Evolutionary conservation across 352 stramenopile species (phyloP).

Genomic region (Phytophthora boehmeriae): DNA sequence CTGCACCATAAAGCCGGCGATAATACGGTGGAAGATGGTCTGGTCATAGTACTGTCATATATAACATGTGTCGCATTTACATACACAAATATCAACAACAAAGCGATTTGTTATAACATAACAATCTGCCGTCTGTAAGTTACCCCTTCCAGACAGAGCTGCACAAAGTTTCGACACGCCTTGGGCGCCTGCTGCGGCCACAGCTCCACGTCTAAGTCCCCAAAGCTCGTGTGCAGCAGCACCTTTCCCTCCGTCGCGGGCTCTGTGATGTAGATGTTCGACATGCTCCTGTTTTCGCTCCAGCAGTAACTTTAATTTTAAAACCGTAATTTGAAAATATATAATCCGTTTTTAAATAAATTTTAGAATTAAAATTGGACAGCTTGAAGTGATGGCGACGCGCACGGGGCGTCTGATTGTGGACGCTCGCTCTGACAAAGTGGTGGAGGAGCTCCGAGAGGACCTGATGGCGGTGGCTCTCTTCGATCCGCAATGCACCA

Average conservation of each 20-base stretch:
- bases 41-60: slow-evolving; percentile 93
- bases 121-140: neutral
- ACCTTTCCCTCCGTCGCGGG: slow-evolving; percentile 96
- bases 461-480: slow-evolving; percentile 69
- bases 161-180: slow-evolving; percentile 93
- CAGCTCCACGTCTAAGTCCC: slow-evolving; percentile 97
- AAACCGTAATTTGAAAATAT: neutral
- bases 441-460: slow-evolving; percentile 73
- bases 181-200: slow-evolving; percentile 97
- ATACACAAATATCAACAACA: neutral
- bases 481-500: slow-evolving; percentile 48
- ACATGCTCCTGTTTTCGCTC: too few relatives aligned
- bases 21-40: slow-evolving; percentile 96
- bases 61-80: slow-evolving; percentile 6
- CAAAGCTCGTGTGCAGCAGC: slow-evolving; percentile 96
- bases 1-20: slow-evolving; percentile 96
- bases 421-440: slow-evolving; percentile 56
- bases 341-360: neutral
- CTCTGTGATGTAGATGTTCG: slow-evolving; percentile 97
- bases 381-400: slow-evolving; percentile 57
- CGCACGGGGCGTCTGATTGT: slow-evolving; percentile 61
- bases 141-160: slow-evolving; percentile 90
- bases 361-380: too few relatives aligned
- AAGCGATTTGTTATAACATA: slow-evolving; percentile 4
- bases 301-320: too few relatives aligned